Percentiles rank a stretch among this genome's conserved stretches.
These are phyloP conservation scores for Solanum pimpinellifolium DNA, from an alignment of 257 asterid species.

Conservation along the genomic window DNA sequence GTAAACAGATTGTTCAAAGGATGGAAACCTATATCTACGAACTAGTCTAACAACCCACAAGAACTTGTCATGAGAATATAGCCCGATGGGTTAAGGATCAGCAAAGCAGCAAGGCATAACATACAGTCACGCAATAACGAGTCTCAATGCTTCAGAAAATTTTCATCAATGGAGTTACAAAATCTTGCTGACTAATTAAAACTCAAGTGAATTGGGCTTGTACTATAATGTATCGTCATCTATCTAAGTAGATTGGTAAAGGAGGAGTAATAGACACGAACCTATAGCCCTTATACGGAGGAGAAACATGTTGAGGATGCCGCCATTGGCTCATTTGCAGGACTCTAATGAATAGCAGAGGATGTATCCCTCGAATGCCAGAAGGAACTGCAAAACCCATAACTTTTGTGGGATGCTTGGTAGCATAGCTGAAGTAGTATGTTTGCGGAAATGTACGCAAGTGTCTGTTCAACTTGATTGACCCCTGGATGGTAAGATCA, in stretches of 20 bases:
- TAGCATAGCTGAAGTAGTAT: constrained; percentile 90
- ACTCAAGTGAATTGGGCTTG: neutral
- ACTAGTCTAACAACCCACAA: neutral
- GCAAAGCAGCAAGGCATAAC: neutral
- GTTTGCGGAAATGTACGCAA: constrained; percentile 65
- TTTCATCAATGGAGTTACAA: neutral
- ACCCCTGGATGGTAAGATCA: constrained; percentile 82
- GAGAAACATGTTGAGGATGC: constrained; percentile 56
- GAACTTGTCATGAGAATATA: neutral
- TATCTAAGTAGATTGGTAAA: neutral
- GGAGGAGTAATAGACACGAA: constrained; percentile 9
- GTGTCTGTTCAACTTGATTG: constrained; percentile 50
- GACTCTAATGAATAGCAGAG: constrained; percentile 69
- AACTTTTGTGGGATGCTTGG: constrained; percentile 53
- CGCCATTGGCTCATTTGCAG: constrained; percentile 87
- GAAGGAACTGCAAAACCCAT: constrained; percentile 67
- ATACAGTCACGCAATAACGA: neutral
- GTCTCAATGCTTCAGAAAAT: neutral
- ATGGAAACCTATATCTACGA: neutral
- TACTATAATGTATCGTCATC: neutral
- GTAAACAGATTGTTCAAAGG: neutral
- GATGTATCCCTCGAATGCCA: constrained; percentile 69
- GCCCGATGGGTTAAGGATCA: neutral
- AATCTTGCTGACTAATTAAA: neutral
- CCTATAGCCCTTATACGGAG: constrained; percentile 90